These are phyloP conservation scores for Lactarius quietus DNA, from an alignment of 768 basidiomycete genomes.

Conservation along the genomic window DNA sequence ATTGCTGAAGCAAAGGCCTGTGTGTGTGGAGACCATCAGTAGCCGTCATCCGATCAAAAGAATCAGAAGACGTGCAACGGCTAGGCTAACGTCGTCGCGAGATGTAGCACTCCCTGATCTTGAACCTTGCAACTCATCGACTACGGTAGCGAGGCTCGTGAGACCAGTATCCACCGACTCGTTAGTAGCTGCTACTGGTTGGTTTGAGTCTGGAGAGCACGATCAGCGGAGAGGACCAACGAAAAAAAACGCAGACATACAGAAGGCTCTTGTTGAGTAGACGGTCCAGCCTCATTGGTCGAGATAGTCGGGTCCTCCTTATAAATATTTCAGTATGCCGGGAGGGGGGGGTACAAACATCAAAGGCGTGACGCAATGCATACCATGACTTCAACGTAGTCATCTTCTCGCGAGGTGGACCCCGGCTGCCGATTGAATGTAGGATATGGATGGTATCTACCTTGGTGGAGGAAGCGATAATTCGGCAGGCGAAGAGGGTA, in stretches of 20 bases:
- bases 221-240: not conserved
- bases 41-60: not conserved
- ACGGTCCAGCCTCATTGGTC: not conserved
- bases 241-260: not conserved
- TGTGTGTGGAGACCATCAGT: not conserved
- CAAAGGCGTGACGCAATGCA: not conserved
- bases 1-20: constrained; percentile 17
- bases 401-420: not conserved
- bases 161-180: constrained; percentile 1
- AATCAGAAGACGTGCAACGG: constrained; percentile 11
- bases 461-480: constrained; percentile 26
- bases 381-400: constrained; percentile 8
- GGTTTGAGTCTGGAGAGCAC: not conserved
- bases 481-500: constrained; percentile 26
- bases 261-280: constrained; percentile 1
- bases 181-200: not conserved
- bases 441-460: constrained; percentile 24
- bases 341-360: not conserved
- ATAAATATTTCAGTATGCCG: not conserved
- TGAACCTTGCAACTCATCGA: constrained; percentile 12
- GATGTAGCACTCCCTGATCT: not conserved
- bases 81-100: not conserved
- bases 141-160: constrained; percentile 12
- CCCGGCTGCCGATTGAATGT: constrained; percentile 21
- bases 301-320: not conserved